Base-by-base conservation (phyloP, 2,329 filamentous ascomycete species). In the Verticillium tricorpus region DNA sequence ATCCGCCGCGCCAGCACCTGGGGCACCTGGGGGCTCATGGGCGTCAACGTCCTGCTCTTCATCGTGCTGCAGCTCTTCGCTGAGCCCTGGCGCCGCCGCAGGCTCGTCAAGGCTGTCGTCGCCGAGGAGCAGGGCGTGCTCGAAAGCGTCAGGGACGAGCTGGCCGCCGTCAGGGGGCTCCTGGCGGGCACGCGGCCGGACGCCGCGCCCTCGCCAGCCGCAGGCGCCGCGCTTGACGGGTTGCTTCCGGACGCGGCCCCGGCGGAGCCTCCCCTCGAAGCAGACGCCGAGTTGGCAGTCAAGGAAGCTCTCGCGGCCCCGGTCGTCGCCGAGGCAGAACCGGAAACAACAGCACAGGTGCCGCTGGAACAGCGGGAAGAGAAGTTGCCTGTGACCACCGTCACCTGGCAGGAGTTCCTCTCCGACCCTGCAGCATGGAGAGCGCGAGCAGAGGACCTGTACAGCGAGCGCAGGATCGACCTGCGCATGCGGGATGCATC, bases 1-100 rank as follows among this genome's bases (percentile, higher is more conserved):
- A 99, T 99, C 72, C 85, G 95, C 39, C 84, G 95, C 67, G 97
- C 97, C 82, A 95, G 91, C 73, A 99, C 95, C 0, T 99, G 95
- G 95, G 94, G 96, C 39, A 99, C 95, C 0, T 98, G 96, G 88
- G 95, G 94, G 0, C 79, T 99, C 64, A 99, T 99, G 95, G 94
- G 94, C 28, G 86, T 98, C 71, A 99, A 99, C 72, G 91, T 98
- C 35, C 74, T 98, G 64, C 78, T 99, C 56, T 92, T 99, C 72
- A 77, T 99, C 60, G 83, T 93, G 19, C 88, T 96, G 68, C 89
- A 97, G 76, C 89, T 96, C 68, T 87, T 95, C 22, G 89, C 97
- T 64, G 94, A 99, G 81, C 95, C 95, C 4, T 98, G 94, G 92
- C 87, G 93, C 68, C 82, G 95, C 68, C 83, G 81, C 71, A 82